Evolutionary conservation across 352 stramenopile genomes (phyloP), one percentile per base, ranked within the genome.

Genomic region (Lagenidium giganteum): DNA sequence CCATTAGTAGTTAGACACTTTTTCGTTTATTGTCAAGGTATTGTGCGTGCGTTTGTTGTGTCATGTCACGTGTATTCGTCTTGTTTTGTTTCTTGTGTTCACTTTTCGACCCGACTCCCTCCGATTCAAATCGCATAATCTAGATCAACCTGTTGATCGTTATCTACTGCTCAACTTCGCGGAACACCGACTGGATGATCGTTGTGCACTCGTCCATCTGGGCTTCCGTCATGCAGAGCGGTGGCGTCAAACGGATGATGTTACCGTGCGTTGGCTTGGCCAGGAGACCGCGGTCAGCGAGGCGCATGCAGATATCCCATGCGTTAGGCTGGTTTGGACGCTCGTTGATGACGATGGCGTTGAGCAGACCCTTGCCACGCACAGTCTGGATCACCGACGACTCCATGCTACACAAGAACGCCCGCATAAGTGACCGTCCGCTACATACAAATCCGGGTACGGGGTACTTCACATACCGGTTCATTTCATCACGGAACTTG

Each of bases 211-310:
- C 61, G 52, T 97, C 79, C 48, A 97, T 81, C 66, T 97, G 71
- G 24, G 68, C 62, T 57, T 97, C 83, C 21, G 69, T 95, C 61
- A 98, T 98, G 32, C 85, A 93, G 36, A 98, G 75, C 28, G 93
- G 93, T 16, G 95, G 95, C 18, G 95, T 93, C 42, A 98, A 92
- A 29, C 94, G 86, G 61, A 98, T 98, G 60, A 98, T 97, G 70
- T 98, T 97, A 47, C 89, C 93, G 62, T 99, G 96, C 27, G 96
- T 99, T 16, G 95, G 96, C 68, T 99, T 99, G 34, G 96, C 96
- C 18, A 99, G 70, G 21, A 99, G 61, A 2, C 96, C 96, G 58
- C 96, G 84, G 43, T 98, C 70, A 58, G 78, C 92, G 67, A 99
- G 79, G 33, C 83, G 77, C 30, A 98, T 54, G 61, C 96, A 99